Evolutionary conservation across 768 basidiomycete species (phyloP).

Genomic region (Cyclocybe aegerita): DNA sequence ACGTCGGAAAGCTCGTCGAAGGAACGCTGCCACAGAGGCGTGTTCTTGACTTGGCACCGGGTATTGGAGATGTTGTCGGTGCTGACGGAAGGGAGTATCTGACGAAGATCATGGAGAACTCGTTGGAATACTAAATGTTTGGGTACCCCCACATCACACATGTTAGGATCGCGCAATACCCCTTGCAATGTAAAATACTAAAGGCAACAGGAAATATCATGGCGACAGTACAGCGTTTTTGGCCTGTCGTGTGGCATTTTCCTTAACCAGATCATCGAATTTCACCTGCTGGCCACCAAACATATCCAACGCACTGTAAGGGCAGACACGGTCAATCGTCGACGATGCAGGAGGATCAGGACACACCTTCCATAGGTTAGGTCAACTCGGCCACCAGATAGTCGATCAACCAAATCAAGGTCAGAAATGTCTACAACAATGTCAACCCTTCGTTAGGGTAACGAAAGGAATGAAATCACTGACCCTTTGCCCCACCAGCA

Average conservation of each 20-base stretch:
- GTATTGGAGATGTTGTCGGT: conserved; percentile 79
- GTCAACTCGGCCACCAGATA: conserved; percentile 84
- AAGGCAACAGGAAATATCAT: not conserved
- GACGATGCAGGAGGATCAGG: not conserved
- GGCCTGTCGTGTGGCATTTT: conserved; percentile 19
- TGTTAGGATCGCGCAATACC: no score
- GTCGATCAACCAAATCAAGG: conserved; percentile 71
- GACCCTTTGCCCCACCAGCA: conserved; percentile 93
- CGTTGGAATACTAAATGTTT: conserved; percentile 67
- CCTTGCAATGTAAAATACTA: no score
- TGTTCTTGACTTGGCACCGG: conserved; percentile 91
- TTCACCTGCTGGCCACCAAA: conserved; percentile 67
- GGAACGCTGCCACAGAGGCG: conserved; percentile 91
- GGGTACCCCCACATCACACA: no score
- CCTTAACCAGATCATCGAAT: conserved; percentile 53
- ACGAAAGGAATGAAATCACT: conserved; percentile 1
- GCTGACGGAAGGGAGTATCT: conserved; percentile 85
- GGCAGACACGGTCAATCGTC: not conserved
- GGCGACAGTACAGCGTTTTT: conserved; percentile 7
- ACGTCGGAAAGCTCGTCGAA: conserved; percentile 77
- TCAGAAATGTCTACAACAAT: conserved; percentile 66
- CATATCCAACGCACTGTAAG: conserved; percentile 56
- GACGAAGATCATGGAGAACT: conserved; percentile 75
- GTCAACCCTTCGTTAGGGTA: not conserved
- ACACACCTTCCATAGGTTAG: conserved; percentile 80